Percentiles rank a stretch among this genome's conserved stretches.
These are phyloP conservation scores for Hypoxylon lienhwacheense DNA, from an alignment of 495 filamentous ascomycete genomes.

Conservation along the genomic window DNA sequence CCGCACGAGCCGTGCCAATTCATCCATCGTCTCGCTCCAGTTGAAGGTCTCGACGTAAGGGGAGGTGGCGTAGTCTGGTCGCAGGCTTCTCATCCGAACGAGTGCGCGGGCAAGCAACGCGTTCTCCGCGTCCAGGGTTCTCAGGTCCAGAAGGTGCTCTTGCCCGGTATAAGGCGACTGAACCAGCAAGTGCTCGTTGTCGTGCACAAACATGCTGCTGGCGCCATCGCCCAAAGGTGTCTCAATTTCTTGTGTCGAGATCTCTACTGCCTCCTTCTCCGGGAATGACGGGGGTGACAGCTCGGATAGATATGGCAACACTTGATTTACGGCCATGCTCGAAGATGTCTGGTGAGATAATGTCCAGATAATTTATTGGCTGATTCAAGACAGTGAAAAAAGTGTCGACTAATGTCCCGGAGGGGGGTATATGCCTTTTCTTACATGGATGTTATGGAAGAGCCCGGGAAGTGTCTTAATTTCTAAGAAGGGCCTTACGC, in stretches of 20 bases:
- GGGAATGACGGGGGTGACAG: not conserved
- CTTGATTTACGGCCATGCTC: slow-evolving; percentile 30
- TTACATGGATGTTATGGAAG: not conserved
- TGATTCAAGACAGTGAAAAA: not conserved
- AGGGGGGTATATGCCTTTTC: no score
- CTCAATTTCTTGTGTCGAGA: slow-evolving; percentile 23
- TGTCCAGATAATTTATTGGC: not conserved
- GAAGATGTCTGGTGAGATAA: slow-evolving; percentile 4
- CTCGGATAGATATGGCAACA: slow-evolving; percentile 21
- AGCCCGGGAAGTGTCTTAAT: not conserved
- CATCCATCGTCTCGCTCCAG: slow-evolving; percentile 64
- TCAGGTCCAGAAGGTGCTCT: slow-evolving; percentile 71
- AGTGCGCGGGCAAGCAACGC: slow-evolving; percentile 72
- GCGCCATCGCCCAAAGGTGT: not conserved
- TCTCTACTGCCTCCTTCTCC: slow-evolving; percentile 21
- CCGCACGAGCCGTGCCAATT: slow-evolving; percentile 51
- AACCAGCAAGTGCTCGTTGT: slow-evolving; percentile 53
- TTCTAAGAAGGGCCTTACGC: not conserved
- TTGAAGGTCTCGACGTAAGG: slow-evolving; percentile 77
- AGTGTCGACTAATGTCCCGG: not conserved
- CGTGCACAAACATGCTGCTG: slow-evolving; percentile 18
- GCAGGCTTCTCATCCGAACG: slow-evolving; percentile 59
- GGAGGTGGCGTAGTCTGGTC: slow-evolving; percentile 74
- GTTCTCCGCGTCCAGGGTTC: slow-evolving; percentile 61
- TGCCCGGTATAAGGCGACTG: slow-evolving; percentile 72